Evolutionary conservation across 1,284 basidiomycete species (phyloP).

Genomic region (Trichosporon coremiiforme): DNA sequence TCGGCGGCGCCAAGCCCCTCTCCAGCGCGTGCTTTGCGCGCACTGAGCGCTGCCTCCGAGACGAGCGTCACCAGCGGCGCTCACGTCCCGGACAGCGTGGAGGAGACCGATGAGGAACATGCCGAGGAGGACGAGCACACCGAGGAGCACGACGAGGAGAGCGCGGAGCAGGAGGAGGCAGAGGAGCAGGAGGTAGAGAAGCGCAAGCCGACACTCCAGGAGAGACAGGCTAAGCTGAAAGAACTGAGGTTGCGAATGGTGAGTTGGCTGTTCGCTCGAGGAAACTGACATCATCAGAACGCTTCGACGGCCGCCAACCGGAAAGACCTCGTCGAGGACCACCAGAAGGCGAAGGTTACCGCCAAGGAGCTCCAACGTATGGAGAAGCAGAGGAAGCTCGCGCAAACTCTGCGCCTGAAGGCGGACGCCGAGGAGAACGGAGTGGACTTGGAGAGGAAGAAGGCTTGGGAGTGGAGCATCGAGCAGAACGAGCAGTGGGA

Average conservation of each 20-base stretch:
- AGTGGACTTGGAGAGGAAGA: constrained; percentile 68
- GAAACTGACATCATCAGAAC: constrained; percentile 62
- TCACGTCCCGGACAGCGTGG: constrained; percentile 23
- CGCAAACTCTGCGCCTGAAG: constrained; percentile 81
- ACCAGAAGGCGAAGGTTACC: constrained; percentile 70
- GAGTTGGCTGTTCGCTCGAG: too few species aligned
- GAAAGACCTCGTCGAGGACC: constrained; percentile 79
- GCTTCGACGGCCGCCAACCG: constrained; percentile 78
- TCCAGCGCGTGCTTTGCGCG: constrained; percentile 30
- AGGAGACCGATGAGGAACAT: constrained; percentile 24
- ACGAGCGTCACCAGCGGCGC: constrained; percentile 22
- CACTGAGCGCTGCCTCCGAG: constrained; percentile 15
- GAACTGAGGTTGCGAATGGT: constrained; percentile 77
- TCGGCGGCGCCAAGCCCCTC: constrained; percentile 44
- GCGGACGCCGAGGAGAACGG: constrained; percentile 85
- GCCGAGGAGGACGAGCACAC: constrained; percentile 21
- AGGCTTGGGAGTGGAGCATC: constrained; percentile 91
- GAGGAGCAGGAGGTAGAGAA: constrained; percentile 28
- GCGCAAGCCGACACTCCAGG: constrained; percentile 61
- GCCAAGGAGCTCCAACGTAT: constrained; percentile 75
- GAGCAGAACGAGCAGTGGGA: constrained; percentile 96
- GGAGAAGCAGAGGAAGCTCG: constrained; percentile 83
- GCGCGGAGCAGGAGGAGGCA: constrained; percentile 26
- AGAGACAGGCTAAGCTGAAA: constrained; percentile 74
- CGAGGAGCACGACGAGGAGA: constrained; percentile 24